A percentile compares a stretch with the other conserved stretches of the same genome.
These are phyloP conservation scores for Hypoxylon sp. DNA, from an alignment of 2,329 filamentous ascomycete genomes.

Conservation along the genomic window DNA sequence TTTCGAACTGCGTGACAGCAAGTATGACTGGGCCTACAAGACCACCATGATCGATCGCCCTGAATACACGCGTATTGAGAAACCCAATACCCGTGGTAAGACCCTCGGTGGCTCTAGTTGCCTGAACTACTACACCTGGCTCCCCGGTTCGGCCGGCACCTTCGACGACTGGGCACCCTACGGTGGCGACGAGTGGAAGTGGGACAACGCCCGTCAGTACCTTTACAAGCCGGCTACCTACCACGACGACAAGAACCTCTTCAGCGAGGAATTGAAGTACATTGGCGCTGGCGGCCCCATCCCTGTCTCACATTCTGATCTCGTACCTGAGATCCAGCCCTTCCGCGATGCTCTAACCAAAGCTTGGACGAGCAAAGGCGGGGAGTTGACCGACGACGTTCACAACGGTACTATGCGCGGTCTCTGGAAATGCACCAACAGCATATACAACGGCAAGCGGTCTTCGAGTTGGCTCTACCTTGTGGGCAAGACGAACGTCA, in stretches of 20 bases:
- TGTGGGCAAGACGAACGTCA: slow-evolving; percentile 68
- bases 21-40: slow-evolving; percentile 74
- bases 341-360: slow-evolving; percentile 66
- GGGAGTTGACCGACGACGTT: slow-evolving; percentile 67
- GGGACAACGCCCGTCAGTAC: slow-evolving; percentile 66
- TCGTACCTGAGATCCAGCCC: slow-evolving; percentile 65
- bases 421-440: slow-evolving; percentile 67
- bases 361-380: slow-evolving; percentile 69
- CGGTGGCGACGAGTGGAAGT: slow-evolving; percentile 78
- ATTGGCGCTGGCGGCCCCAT: slow-evolving; percentile 68
- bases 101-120: slow-evolving; percentile 71
- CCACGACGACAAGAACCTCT: slow-evolving; percentile 67
- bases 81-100: slow-evolving; percentile 74
- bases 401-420: slow-evolving; percentile 70
- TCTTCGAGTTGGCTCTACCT: slow-evolving; percentile 68
- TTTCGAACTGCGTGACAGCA: slow-evolving; percentile 67
- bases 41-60: slow-evolving; percentile 71
- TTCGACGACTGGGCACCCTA: slow-evolving; percentile 80
- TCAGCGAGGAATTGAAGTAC: slow-evolving; percentile 62
- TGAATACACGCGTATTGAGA: slow-evolving; percentile 73
- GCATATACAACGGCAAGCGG: slow-evolving; percentile 71
- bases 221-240: slow-evolving; percentile 71
- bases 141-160: slow-evolving; percentile 70
- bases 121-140: slow-evolving; percentile 76
- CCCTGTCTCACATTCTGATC: slow-evolving; percentile 67